Conservation (phyloP, 768 basidiomycete genomes). For the Pisolithus marmoratus region DNA sequence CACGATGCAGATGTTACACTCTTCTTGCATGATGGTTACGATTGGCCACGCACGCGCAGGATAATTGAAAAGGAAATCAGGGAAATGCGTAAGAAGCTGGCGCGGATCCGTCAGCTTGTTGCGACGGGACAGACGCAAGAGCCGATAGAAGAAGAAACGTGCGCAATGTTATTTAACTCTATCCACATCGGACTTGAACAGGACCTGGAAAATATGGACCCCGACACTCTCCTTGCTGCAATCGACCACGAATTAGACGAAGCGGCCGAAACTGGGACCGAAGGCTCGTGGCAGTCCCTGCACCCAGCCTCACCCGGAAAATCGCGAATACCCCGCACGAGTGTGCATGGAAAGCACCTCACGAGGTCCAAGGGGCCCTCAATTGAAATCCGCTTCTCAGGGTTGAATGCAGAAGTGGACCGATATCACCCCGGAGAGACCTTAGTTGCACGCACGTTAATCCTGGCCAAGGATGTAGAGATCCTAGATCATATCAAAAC, state of each 20-base stretch:
- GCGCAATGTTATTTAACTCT: conserved; percentile 85
- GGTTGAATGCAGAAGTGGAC: conserved; percentile 62
- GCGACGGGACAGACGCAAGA: conserved; percentile 87
- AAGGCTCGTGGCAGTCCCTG: conserved; percentile 91
- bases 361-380: conserved; percentile 71
- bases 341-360: conserved; percentile 54
- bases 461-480: conserved; percentile 69
- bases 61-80: conserved; percentile 85
- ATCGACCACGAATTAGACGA: conserved; percentile 89
- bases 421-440: conserved; percentile 50
- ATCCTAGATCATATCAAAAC: conserved; percentile 98
- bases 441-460: conserved; percentile 60
- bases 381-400: conserved; percentile 77
- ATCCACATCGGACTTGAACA: conserved; percentile 88
- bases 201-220: conserved; percentile 68
- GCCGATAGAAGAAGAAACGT: conserved; percentile 62
- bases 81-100: conserved; percentile 78
- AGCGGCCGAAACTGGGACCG: conserved; percentile 64
- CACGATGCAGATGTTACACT: conserved; percentile 60
- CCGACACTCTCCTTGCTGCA: conserved; percentile 75
- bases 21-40: conserved; percentile 89
- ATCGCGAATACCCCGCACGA: conserved; percentile 27
- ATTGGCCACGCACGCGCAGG: conserved; percentile 83
- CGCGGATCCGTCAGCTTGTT: conserved; percentile 87
- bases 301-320: conserved; percentile 44